These are phyloP conservation scores for Aspergillus sclerotioniger DNA, from an alignment of 495 filamentous ascomycete genomes.

Conservation along the genomic window DNA sequence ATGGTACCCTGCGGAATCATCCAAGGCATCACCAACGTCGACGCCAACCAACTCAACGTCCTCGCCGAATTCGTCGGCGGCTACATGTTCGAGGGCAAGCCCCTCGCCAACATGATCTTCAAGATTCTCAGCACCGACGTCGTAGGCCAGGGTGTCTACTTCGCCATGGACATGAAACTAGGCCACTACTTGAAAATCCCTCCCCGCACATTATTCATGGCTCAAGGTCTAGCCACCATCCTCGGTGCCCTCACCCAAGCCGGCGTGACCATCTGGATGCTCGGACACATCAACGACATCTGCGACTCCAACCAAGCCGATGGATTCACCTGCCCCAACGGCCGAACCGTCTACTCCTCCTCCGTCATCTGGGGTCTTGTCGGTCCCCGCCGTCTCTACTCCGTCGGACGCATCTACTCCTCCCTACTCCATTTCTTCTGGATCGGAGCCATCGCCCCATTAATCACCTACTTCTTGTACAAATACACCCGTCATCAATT, in stretches of 20 bases:
- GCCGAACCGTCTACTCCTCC: constrained; percentile 40
- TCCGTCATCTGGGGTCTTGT: constrained; percentile 42
- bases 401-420: constrained; percentile 22
- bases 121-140: constrained; percentile 69
- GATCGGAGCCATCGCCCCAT: constrained; percentile 36
- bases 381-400: constrained; percentile 33
- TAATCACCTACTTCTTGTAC: constrained; percentile 33
- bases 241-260: constrained; percentile 38
- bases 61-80: constrained; percentile 75
- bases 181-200: constrained; percentile 44
- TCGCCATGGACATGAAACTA: constrained; percentile 43
- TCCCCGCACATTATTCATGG: constrained; percentile 36
- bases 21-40: constrained; percentile 79
- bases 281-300: constrained; percentile 38
- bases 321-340: constrained; percentile 42
- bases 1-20: constrained; percentile 81
- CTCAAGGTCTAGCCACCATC: constrained; percentile 39
- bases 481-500: constrained; percentile 35
- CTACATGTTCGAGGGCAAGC: constrained; percentile 60
- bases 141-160: constrained; percentile 42
- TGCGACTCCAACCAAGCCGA: constrained; percentile 32
- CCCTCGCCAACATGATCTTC: constrained; percentile 55
- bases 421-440: constrained; percentile 34
- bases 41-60: constrained; percentile 70
- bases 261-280: constrained; percentile 42